phyloP scores from a whole-genome alignment of 176 grass and related monocot species.

The Pontederia crassipes region DNA sequence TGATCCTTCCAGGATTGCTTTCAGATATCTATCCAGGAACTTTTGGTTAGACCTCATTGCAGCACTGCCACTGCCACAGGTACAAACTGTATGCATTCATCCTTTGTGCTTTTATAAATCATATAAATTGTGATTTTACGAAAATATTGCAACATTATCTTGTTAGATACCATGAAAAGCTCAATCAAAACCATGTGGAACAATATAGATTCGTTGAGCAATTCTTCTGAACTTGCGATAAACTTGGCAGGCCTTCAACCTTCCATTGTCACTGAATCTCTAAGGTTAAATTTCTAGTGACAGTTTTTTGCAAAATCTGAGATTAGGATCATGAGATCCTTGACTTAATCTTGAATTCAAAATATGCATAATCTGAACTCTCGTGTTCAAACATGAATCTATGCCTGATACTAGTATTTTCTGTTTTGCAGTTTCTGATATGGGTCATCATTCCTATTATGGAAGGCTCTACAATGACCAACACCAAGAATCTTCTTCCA shows the following conservation, averaged over 20 bases:
- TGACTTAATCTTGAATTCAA: no score
- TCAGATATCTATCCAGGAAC: slow-evolving; percentile 39
- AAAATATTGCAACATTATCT: not conserved
- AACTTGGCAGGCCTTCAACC: not conserved
- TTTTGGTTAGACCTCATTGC: slow-evolving; percentile 78
- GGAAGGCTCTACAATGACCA: slow-evolving; percentile 34
- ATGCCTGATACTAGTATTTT: not conserved
- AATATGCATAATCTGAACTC: no score
- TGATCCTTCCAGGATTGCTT: slow-evolving; percentile 59
- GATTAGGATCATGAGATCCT: no score
- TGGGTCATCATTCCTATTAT: slow-evolving; percentile 59
- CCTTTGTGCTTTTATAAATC: not conserved
- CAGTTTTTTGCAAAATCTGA: no score
- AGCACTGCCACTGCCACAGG: slow-evolving; percentile 85
- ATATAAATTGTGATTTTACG: not conserved
- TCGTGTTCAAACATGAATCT: no score
- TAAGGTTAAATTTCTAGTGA: no score
- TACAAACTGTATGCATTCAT: slow-evolving; percentile 13
- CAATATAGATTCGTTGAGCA: not conserved
- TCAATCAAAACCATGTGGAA: no score
- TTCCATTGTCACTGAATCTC: not conserved
- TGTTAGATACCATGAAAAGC: no score
- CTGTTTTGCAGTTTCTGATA: slow-evolving; percentile 47
- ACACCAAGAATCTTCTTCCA: slow-evolving; percentile 55
- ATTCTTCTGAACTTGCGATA: not conserved